Evolutionary conservation across 805 yeast genomes (phyloP).

Genomic region (Candida montana): DNA sequence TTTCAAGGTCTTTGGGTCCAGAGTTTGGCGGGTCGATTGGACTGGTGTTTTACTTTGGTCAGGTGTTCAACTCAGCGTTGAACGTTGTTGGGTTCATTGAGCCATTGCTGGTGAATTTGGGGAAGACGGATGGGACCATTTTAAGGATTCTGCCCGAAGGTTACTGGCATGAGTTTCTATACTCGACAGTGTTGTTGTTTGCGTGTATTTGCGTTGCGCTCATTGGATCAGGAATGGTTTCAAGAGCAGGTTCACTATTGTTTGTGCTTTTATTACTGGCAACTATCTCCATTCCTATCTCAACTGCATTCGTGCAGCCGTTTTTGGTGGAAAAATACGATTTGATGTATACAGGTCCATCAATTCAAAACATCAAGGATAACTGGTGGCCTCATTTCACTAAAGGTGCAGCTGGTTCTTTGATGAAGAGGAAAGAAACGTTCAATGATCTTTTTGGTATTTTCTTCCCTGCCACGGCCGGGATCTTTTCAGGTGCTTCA

Average conservation of each 20-base stretch:
- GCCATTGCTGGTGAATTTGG: slow-evolving; percentile 80
- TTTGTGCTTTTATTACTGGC: slow-evolving; percentile 64
- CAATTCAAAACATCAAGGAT: slow-evolving; percentile 56
- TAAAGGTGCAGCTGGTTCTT: slow-evolving; percentile 88
- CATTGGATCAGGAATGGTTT: slow-evolving; percentile 76
- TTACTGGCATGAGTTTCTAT: slow-evolving; percentile 59
- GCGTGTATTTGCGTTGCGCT: slow-evolving; percentile 71
- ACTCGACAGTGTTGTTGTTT: slow-evolving; percentile 66
- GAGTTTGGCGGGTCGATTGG: slow-evolving; percentile 99
- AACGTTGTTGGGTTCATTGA: slow-evolving; percentile 95
- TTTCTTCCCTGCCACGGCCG: slow-evolving; percentile 97
- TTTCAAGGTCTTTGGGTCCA: slow-evolving; percentile 90
- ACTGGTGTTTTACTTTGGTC: slow-evolving; percentile 89
- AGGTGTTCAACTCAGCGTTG: slow-evolving; percentile 83
- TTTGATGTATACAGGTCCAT: slow-evolving; percentile 61
- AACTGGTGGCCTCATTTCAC: slow-evolving; percentile 82
- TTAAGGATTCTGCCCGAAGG: slow-evolving; percentile 60
- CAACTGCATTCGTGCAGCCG: slow-evolving; percentile 61
- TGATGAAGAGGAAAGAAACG: slow-evolving; percentile 54
- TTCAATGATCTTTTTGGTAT: slow-evolving; percentile 88
- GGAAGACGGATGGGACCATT: slow-evolving; percentile 51
- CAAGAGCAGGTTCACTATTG: slow-evolving; percentile 72
- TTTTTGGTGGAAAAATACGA: slow-evolving; percentile 49
- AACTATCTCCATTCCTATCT: slow-evolving; percentile 77
- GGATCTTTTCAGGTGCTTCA: slow-evolving; percentile 96